These are phyloP conservation scores for Ambrosia hybrid DNA, from an alignment of 140 eudicot species.

Conservation along the genomic window DNA sequence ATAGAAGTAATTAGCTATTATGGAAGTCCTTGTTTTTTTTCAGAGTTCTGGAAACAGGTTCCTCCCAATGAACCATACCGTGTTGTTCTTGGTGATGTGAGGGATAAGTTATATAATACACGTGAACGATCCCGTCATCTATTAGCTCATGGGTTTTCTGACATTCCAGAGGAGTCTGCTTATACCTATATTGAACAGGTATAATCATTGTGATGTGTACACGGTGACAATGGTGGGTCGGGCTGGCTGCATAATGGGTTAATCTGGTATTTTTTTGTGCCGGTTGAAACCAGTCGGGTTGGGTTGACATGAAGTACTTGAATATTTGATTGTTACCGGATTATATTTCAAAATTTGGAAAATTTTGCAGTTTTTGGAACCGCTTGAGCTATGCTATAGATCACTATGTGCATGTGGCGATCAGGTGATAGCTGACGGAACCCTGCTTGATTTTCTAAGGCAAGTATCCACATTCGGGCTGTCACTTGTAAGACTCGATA, in stretches of 20 bases:
- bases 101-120: slow-evolving; percentile 84
- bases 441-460: slow-evolving; percentile 86
- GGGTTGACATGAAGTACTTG: neutral
- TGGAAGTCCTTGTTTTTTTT: slow-evolving; percentile 5
- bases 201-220: neutral
- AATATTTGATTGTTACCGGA: neutral
- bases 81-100: slow-evolving; percentile 91
- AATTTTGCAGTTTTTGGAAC: slow-evolving; percentile 77
- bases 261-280: neutral
- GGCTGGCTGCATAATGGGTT: neutral
- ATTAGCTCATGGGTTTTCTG: slow-evolving; percentile 75
- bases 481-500: slow-evolving; percentile 86
- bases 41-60: slow-evolving; percentile 94
- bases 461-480: slow-evolving; percentile 97
- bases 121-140: slow-evolving; percentile 95
- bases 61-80: slow-evolving; percentile 92
- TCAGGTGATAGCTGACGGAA: slow-evolving; percentile 81
- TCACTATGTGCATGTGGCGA: slow-evolving; percentile 91
- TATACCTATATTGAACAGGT: slow-evolving; percentile 84
- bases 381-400: slow-evolving; percentile 94
- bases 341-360: neutral
- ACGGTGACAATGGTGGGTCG: neutral
- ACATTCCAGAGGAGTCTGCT: slow-evolving; percentile 81
- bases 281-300: neutral
- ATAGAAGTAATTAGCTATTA: slow-evolving; percentile 1